Evolutionary conservation across 2,329 filamentous ascomycete genomes (phyloP).

Genomic region (Metarhizium rileyi): DNA sequence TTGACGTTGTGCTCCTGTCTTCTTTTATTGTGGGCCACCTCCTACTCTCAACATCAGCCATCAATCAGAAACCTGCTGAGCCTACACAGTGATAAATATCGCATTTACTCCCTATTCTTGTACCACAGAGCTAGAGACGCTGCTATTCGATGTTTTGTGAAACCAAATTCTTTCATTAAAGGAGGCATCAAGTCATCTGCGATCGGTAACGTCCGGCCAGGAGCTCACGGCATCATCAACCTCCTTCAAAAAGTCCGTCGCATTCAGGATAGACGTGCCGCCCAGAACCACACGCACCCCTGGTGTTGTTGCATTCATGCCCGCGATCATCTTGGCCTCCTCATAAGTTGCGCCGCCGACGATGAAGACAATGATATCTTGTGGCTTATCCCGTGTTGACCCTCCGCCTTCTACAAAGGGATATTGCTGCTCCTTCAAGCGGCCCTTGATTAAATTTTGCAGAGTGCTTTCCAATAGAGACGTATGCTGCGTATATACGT

Average conservation of each 20-base stretch:
- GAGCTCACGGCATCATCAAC: slow-evolving; percentile 78
- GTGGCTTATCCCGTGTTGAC: slow-evolving; percentile 85
- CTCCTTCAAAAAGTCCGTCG: slow-evolving; percentile 78
- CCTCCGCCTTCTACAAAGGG: slow-evolving; percentile 87
- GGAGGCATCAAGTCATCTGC: slow-evolving; percentile 11
- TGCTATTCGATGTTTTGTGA: not conserved
- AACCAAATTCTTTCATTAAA: not conserved
- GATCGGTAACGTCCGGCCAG: slow-evolving; percentile 60
- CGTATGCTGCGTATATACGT: slow-evolving; percentile 97
- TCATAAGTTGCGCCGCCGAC: slow-evolving; percentile 91
- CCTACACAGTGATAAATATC: not conserved
- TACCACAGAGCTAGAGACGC: not conserved
- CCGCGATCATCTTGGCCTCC: slow-evolving; percentile 92
- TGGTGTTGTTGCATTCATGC: slow-evolving; percentile 83
- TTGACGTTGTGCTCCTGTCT: not conserved
- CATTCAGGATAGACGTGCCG: slow-evolving; percentile 82
- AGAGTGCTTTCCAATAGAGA: slow-evolving; percentile 78
- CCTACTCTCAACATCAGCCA: not conserved
- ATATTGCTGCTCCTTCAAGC: slow-evolving; percentile 76
- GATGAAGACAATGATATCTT: slow-evolving; percentile 93
- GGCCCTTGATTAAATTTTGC: slow-evolving; percentile 88
- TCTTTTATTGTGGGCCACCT: not conserved
- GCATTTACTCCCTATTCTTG: not conserved
- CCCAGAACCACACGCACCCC: slow-evolving; percentile 84
- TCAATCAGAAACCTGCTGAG: not conserved